These are phyloP conservation scores for Fusarium tanahbumbuense DNA, from an alignment of 2,329 filamentous ascomycete genomes.

Conservation along the genomic window DNA sequence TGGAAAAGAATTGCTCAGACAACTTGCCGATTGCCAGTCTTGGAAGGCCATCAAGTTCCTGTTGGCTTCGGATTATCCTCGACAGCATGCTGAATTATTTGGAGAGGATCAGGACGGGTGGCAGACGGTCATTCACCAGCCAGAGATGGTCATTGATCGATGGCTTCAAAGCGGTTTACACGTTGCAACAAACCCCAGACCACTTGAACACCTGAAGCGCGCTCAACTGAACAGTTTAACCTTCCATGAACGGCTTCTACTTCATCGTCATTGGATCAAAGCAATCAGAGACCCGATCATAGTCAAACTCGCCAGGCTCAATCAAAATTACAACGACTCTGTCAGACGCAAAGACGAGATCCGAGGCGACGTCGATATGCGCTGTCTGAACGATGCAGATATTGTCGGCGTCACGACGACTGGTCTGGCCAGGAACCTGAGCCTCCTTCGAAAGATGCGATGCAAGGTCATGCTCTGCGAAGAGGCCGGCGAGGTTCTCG, in stretches of 20 bases:
- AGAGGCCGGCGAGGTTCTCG: conserved; percentile 76
- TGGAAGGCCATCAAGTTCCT: neutral
- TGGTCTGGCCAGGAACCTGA: conserved; percentile 58
- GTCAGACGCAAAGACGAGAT: neutral
- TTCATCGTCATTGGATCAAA: neutral
- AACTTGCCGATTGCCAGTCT: neutral
- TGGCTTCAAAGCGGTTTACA: neutral
- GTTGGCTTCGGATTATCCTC: neutral
- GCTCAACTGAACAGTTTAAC: neutral
- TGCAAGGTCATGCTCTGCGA: conserved; percentile 73
- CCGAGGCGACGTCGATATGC: neutral
- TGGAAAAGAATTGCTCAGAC: neutral
- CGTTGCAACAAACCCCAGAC: neutral
- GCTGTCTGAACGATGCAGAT: neutral
- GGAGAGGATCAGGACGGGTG: neutral
- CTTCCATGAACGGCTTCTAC: neutral
- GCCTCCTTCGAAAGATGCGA: conserved; percentile 60
- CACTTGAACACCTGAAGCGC: neutral
- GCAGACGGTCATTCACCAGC: conserved; percentile 1
- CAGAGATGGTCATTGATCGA: neutral
- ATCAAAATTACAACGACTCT: neutral
- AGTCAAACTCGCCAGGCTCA: neutral
- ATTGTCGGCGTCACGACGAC: conserved; percentile 1
- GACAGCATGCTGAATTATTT: neutral
- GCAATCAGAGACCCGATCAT: conserved; percentile 1